Evolutionary conservation across 805 yeast species (phyloP), one percentile per base, ranked within the genome.

Genomic region (Suhomyces sp.): DNA sequence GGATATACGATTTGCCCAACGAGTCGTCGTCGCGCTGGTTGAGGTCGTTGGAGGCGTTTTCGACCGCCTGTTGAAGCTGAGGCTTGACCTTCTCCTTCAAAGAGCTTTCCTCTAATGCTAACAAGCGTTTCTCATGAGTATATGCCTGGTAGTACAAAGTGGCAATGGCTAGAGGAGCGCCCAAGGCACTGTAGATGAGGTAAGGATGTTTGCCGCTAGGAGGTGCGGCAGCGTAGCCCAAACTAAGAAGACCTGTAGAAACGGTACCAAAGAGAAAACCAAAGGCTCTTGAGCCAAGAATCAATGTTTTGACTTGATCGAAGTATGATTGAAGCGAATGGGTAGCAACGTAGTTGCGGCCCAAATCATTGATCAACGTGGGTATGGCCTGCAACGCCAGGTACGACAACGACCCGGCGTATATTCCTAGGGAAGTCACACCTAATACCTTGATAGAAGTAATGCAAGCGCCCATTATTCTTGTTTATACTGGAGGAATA

Each of bases 181-280:
- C 80, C 6, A 80, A 47, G n/a, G 85, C 76, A 46, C 86, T 75
- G 64, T 87, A 87, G 12, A 87, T 61, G 61, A 87, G 76, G 64
- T 87, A 87, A 19, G 94, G 94, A 67, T 87, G 96, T 65, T 81
- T 81, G 51, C 78, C 83, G 35, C 71, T 63, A 4, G 66, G 57
- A 19, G 88, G 82, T 0, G 90, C 82, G 46, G 76, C 75, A 47
- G 69, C 70, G 62, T 77, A 87, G n/a, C 86, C 85, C 55, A 77
- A 57, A 29, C 75, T 69, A 57, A 87, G 83, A 47, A 83, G 71
- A 33, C 73, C 66, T 1, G 86, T 59, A 6, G 86, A 76, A 21
- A 83, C 41, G 3, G 78, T 62, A 15, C 84, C 84, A 31, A 84
- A 67, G 2, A 65, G 55, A 12, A 62, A 43, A 48, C 67, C 63